These are phyloP conservation scores for Lachnellula suecica DNA, from an alignment of 2,329 filamentous ascomycete species.

Conservation along the genomic window DNA sequence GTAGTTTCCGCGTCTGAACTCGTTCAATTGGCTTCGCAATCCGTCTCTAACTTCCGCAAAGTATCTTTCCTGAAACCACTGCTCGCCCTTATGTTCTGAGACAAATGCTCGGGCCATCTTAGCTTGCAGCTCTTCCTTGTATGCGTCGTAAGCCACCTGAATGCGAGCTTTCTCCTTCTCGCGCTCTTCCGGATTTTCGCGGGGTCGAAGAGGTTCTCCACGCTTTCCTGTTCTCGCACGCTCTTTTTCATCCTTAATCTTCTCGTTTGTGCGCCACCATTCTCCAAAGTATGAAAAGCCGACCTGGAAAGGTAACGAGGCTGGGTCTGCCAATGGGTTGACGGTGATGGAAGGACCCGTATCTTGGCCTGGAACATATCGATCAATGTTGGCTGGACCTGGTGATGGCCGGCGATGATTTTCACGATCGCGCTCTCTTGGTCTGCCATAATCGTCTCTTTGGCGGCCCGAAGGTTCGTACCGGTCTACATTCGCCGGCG, in stretches of 20 bases:
- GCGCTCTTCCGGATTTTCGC: conserved; percentile 69
- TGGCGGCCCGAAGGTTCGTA: conserved; percentile 69
- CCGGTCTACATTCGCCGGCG: conserved; percentile 67
- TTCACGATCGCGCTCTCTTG: conserved; percentile 48
- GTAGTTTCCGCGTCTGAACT: conserved; percentile 77
- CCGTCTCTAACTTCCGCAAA: conserved; percentile 77
- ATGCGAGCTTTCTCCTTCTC: conserved; percentile 79
- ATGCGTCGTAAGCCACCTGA: conserved; percentile 65
- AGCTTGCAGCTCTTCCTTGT: conserved; percentile 67
- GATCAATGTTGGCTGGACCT: conserved; percentile 70
- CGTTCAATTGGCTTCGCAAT: conserved; percentile 73
- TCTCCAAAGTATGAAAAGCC: conserved; percentile 85
- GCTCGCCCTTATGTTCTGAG: conserved; percentile 86
- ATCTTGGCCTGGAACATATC: conserved; percentile 78
- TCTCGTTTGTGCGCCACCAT: conserved; percentile 82
- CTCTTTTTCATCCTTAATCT: conserved; percentile 80
- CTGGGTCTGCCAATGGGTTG: conserved; percentile 72
- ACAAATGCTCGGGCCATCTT: conserved; percentile 90
- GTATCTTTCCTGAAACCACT: conserved; percentile 98
- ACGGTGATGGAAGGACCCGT: conserved; percentile 46
- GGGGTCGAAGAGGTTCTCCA: conserved; percentile 61
- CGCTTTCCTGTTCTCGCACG: conserved; percentile 67
- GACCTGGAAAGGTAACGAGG: conserved; percentile 74
- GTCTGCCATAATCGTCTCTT: conserved; percentile 64
- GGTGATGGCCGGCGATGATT: conserved; percentile 62